Conservation (phyloP, 164 flowering plant genomes). For the Tetrastigma voinierianum region DNA sequence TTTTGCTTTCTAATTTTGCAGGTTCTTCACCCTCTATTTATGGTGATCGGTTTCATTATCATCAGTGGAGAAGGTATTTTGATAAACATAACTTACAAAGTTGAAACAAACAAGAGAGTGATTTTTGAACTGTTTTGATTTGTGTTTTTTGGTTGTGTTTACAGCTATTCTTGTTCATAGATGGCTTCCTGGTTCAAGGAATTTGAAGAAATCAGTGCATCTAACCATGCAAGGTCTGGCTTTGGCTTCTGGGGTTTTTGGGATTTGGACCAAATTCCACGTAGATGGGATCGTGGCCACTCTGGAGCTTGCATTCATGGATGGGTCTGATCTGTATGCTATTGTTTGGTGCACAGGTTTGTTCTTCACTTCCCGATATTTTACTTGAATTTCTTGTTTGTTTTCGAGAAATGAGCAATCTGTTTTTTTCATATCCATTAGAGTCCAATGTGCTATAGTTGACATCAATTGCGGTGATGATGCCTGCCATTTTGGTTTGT, state of each 20-base stretch:
- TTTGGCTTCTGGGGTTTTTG: constrained; percentile 72
- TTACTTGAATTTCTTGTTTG: not conserved
- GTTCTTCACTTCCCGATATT: not conserved
- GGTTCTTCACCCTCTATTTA: constrained; percentile 84
- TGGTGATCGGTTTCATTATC: constrained; percentile 92
- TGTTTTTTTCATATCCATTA: not conserved
- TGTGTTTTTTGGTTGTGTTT: constrained; percentile 5
- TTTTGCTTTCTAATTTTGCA: constrained; percentile 18
- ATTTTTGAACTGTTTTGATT: constrained; percentile 4
- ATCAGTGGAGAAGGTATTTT: constrained; percentile 95
- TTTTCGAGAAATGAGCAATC: not conserved
- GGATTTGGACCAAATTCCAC: constrained; percentile 89
- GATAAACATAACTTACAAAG: not conserved
- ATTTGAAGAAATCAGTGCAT: constrained; percentile 81
- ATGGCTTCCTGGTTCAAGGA: constrained; percentile 87
- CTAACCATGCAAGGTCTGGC: constrained; percentile 89
- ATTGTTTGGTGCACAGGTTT: constrained; percentile 81
- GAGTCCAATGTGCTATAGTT: not conserved
- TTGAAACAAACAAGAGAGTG: not conserved
- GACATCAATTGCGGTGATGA: too few relatives aligned
- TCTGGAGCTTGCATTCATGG: constrained; percentile 93
- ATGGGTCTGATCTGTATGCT: constrained; percentile 76
- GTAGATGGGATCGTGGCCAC: constrained; percentile 70
- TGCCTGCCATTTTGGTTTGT: too few relatives aligned
- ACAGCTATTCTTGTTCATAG: constrained; percentile 84